Evolutionary conservation across 1,139 yeast species (phyloP).

Genomic region (Saccharomyces hybrid): DNA sequence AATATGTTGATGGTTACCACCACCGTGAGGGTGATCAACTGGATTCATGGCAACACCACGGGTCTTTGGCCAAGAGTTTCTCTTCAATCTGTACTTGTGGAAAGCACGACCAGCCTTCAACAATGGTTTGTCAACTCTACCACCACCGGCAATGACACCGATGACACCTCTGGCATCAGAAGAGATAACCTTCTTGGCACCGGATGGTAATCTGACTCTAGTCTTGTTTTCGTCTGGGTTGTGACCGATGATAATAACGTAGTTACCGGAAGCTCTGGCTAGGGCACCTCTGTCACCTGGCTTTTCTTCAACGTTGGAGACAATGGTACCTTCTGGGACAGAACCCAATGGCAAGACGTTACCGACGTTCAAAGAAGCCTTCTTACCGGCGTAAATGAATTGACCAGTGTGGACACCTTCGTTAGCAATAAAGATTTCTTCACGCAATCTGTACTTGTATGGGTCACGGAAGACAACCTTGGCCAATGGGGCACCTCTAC

Average conservation of each 20-base stretch:
- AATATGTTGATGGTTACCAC: slow-evolving; percentile 99
- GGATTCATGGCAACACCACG: slow-evolving; percentile 99
- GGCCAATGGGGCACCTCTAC: slow-evolving; percentile 99
- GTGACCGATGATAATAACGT: slow-evolving; percentile 98
- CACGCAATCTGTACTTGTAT: slow-evolving; percentile 95
- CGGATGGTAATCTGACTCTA: slow-evolving; percentile 98
- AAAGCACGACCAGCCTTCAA: slow-evolving; percentile 99
- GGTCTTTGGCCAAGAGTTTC: slow-evolving; percentile 99
- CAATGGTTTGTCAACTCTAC: slow-evolving; percentile 98
- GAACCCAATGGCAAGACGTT: slow-evolving; percentile 95
- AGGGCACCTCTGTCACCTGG: slow-evolving; percentile 99
- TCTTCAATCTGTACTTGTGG: slow-evolving; percentile 98
- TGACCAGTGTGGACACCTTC: slow-evolving; percentile 99
- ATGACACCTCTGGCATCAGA: slow-evolving; percentile 98
- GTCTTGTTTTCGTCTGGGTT: slow-evolving; percentile 98
- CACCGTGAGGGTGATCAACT: slow-evolving; percentile 99
- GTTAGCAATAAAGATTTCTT: slow-evolving; percentile 98
- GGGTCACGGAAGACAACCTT: slow-evolving; percentile 99
- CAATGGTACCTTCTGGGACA: slow-evolving; percentile 98
- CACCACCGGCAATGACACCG: slow-evolving; percentile 99
- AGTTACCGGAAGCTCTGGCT: slow-evolving; percentile 99
- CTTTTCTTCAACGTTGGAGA: slow-evolving; percentile 97
- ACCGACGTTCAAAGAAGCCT: slow-evolving; percentile 96
- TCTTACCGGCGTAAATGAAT: slow-evolving; percentile 97
- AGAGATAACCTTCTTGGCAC: slow-evolving; percentile 94